phyloP scores from a whole-genome alignment of 1,139 yeast genomes.

The Geotrichum aggregatum region DNA sequence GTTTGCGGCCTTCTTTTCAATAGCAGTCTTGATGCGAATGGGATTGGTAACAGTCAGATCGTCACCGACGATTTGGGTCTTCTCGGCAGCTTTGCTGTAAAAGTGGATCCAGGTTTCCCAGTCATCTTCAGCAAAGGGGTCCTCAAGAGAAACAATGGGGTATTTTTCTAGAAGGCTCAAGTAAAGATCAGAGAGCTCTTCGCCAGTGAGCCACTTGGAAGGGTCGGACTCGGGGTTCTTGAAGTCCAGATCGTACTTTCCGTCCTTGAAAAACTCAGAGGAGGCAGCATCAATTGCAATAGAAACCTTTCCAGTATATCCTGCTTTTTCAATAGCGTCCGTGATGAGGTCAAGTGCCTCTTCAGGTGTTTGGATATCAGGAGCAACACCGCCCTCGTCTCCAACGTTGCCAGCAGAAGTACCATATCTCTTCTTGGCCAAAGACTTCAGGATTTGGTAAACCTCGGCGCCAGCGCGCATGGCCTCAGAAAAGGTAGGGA shows the following conservation, averaged over 20 bases:
- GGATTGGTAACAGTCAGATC: slow-evolving; percentile 98
- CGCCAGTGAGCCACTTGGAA: slow-evolving; percentile 84
- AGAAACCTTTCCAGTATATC: slow-evolving; percentile 83
- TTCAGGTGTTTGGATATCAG: slow-evolving; percentile 84
- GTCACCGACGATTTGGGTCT: slow-evolving; percentile 89
- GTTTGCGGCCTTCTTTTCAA: slow-evolving; percentile 89
- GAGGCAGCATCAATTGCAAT: slow-evolving; percentile 96
- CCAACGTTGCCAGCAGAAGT: slow-evolving; percentile 98
- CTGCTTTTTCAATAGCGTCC: slow-evolving; percentile 82
- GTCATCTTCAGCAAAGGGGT: slow-evolving; percentile 98
- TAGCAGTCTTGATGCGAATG: slow-evolving; percentile 84
- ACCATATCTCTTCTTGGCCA: slow-evolving; percentile 90
- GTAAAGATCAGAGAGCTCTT: slow-evolving; percentile 80
- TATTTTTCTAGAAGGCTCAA: slow-evolving; percentile 70
- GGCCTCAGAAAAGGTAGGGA: slow-evolving; percentile 84
- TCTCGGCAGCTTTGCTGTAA: slow-evolving; percentile 57
- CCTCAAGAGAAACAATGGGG: slow-evolving; percentile 96
- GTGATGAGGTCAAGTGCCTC: slow-evolving; percentile 93
- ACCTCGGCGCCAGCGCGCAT: slow-evolving; percentile 94
- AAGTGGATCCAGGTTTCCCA: slow-evolving; percentile 96
- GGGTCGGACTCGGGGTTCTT: slow-evolving; percentile 88
- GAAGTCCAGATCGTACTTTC: slow-evolving; percentile 94
- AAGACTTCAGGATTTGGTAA: slow-evolving; percentile 87
- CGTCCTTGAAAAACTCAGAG: slow-evolving; percentile 93
- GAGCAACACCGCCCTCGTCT: slow-evolving; percentile 99